These are phyloP conservation scores for Ceratocystis harringtonii DNA, from an alignment of 2,329 filamentous ascomycete species.

Conservation along the genomic window DNA sequence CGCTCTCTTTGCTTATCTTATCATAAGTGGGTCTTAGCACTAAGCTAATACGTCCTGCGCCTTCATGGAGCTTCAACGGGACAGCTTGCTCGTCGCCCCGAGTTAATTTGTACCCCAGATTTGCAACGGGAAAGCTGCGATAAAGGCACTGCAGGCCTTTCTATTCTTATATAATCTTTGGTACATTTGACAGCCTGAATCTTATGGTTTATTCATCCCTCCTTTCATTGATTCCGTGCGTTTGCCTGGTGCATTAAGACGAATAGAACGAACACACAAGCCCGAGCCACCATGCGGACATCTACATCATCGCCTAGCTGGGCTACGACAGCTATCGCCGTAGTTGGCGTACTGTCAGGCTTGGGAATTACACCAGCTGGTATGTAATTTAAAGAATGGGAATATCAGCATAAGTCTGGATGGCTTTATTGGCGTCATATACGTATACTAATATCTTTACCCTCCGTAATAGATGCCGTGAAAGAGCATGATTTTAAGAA, in stretches of 20 bases:
- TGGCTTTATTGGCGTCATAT: neutral
- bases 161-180: neutral
- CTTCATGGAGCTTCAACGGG: slow-evolving; percentile 12
- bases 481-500: slow-evolving; percentile 98
- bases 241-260: slow-evolving; percentile 3
- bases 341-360: slow-evolving; percentile 12
- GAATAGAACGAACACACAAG: slow-evolving; percentile 9
- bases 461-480: slow-evolving; percentile 47
- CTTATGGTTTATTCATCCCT: slow-evolving; percentile 5
- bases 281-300: slow-evolving; percentile 12
- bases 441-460: neutral
- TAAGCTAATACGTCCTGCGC: neutral
- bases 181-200: neutral
- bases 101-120: slow-evolving; percentile 2
- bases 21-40: neutral
- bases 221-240: neutral
- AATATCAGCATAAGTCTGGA: neutral
- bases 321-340: slow-evolving; percentile 13
- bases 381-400: neutral
- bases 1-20: neutral
- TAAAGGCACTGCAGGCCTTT: neutral
- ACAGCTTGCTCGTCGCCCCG: slow-evolving; percentile 12
- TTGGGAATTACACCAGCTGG: slow-evolving; percentile 14
- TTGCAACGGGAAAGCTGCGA: neutral
- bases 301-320: slow-evolving; percentile 10